phyloP scores from a whole-genome alignment of 306 rosid species.

The Cucumis melo region DNA sequence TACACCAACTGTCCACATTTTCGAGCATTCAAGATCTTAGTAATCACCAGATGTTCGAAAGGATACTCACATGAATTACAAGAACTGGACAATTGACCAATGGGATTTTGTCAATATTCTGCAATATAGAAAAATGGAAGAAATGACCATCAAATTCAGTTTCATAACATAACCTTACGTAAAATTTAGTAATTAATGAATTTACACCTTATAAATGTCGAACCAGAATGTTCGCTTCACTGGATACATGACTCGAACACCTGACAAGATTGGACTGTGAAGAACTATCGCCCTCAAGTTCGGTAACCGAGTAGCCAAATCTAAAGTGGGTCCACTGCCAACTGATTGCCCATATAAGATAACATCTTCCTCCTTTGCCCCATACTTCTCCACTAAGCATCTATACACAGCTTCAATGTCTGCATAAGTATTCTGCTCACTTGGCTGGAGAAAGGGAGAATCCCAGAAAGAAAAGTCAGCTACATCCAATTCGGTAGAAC shows the following conservation, averaged over 20 bases:
- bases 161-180: not conserved
- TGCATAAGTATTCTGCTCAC: slow-evolving; percentile 91
- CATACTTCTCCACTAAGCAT: slow-evolving; percentile 76
- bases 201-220: slow-evolving; percentile 80
- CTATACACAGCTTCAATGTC: slow-evolving; percentile 87
- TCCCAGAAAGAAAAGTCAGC: not conserved
- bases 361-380: slow-evolving; percentile 77
- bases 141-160: slow-evolving; percentile 9
- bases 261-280: slow-evolving; percentile 90
- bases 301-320: slow-evolving; percentile 64
- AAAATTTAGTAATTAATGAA: slow-evolving; percentile 7
- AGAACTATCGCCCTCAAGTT: slow-evolving; percentile 89
- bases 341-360: slow-evolving; percentile 92
- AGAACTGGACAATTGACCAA: slow-evolving; percentile 71
- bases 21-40: not conserved
- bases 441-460: slow-evolving; percentile 41
- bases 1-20: not conserved
- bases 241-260: slow-evolving; percentile 94
- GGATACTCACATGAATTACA: slow-evolving; percentile 82
- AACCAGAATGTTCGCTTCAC: slow-evolving; percentile 93
- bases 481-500: not conserved
- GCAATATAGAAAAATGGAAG: slow-evolving; percentile 22
- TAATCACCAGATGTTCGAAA: slow-evolving; percentile 1
- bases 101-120: slow-evolving; percentile 89
- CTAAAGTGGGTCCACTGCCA: slow-evolving; percentile 92